Evolutionary conservation across 2,329 filamentous ascomycete genomes (phyloP).

Genomic region (Claviceps spartinae): DNA sequence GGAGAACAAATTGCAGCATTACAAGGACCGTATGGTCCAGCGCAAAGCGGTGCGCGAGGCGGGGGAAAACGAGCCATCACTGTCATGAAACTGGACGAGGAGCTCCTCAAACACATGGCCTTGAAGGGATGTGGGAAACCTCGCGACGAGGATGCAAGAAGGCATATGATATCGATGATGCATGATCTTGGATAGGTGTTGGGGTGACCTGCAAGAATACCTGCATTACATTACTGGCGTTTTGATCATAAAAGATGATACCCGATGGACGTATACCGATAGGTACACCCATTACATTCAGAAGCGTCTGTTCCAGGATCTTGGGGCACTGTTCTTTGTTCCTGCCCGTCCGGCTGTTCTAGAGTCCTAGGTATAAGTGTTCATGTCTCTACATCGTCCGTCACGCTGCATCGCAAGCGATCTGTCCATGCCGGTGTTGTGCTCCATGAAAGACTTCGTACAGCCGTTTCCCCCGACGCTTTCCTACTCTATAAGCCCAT

Average conservation of each 20-base stretch:
- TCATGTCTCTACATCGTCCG: no score
- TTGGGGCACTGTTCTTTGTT: background rate
- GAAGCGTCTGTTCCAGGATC: background rate
- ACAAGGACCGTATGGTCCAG: conserved; percentile 26
- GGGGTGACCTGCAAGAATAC: background rate
- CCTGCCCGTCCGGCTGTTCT: background rate
- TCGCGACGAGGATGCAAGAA: background rate
- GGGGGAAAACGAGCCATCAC: no score
- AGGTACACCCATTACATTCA: background rate
- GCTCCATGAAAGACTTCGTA: no score
- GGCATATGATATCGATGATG: background rate
- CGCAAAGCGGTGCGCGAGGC: conserved; percentile 12
- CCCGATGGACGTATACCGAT: conserved; percentile 1
- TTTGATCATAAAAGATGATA: conserved; percentile 1
- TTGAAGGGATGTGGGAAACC: background rate
- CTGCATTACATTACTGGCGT: conserved; percentile 2
- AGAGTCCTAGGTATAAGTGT: no score
- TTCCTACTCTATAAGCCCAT: conserved; percentile 24
- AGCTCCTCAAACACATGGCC: background rate
- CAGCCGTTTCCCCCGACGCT: background rate
- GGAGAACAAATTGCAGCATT: conserved; percentile 27
- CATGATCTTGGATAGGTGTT: background rate
- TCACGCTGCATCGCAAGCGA: no score
- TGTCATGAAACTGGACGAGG: no score
- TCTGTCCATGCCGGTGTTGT: no score